A percentile compares a stretch with the other conserved stretches of the same genome.
These are phyloP conservation scores for Cladosporium sp. DNA, from an alignment of 2,329 filamentous ascomycete species.

Conservation along the genomic window DNA sequence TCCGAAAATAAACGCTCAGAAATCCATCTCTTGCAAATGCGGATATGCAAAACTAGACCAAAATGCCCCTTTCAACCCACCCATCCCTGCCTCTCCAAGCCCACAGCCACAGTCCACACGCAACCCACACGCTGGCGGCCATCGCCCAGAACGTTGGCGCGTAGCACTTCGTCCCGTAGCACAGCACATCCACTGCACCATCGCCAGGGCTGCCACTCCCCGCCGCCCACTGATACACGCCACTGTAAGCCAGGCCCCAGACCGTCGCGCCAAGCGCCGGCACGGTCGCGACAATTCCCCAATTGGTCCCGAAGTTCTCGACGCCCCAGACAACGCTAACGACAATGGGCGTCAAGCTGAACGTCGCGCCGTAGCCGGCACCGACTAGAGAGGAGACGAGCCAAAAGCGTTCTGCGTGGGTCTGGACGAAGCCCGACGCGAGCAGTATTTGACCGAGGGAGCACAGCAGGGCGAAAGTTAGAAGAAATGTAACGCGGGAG, in stretches of 20 bases:
- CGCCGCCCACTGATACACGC: constrained; percentile 66
- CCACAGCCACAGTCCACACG: constrained; percentile 63
- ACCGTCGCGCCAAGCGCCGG: constrained; percentile 82
- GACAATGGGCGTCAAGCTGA: constrained; percentile 83
- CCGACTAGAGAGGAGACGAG: constrained; percentile 78
- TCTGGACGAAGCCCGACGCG: constrained; percentile 67
- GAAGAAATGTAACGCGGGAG: constrained; percentile 73
- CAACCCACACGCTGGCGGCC: constrained; percentile 70
- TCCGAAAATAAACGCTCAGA: too few relatives aligned
- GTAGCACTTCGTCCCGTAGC: constrained; percentile 78
- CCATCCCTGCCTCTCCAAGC: constrained; percentile 75
- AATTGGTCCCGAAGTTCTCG: constrained; percentile 97
- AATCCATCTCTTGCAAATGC: too few relatives aligned
- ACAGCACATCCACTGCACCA: constrained; percentile 53
- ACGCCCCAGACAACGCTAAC: constrained; percentile 98
- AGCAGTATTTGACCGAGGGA: constrained; percentile 70
- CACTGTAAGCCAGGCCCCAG: constrained; percentile 86
- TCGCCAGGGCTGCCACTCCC: constrained; percentile 32
- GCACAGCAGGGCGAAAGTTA: constrained; percentile 67
- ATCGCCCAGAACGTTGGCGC: constrained; percentile 79
- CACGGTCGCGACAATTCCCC: constrained; percentile 89
- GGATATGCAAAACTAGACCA: constrained; percentile 40
- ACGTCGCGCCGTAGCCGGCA: constrained; percentile 86
- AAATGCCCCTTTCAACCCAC: constrained; percentile 71
- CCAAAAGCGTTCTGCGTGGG: constrained; percentile 74